These are phyloP conservation scores for Pythium scleroteichum DNA, from an alignment of 352 stramenopile species.

Conservation along the genomic window DNA sequence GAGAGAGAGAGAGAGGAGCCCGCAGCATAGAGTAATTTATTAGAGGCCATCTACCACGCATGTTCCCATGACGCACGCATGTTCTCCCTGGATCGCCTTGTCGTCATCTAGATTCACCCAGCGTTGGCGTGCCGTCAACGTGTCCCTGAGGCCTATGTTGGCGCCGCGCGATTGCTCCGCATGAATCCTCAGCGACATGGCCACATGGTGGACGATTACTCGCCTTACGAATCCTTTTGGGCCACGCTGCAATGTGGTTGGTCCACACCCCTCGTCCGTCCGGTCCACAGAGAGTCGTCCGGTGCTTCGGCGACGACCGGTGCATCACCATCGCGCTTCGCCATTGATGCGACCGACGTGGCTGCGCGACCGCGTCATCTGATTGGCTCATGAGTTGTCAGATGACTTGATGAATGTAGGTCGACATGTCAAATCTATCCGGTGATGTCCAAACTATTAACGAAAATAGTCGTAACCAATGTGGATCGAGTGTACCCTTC, in stretches of 20 bases:
- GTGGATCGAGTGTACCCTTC: neutral
- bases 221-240: slow-evolving; percentile 10
- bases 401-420: slow-evolving; percentile 8
- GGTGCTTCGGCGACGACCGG: slow-evolving; percentile 27
- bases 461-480: neutral
- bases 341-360: slow-evolving; percentile 24
- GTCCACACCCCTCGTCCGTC: neutral
- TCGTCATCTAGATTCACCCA: neutral
- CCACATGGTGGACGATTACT: neutral
- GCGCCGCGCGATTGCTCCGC: neutral
- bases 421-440: neutral
- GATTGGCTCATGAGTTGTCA: slow-evolving; percentile 18
- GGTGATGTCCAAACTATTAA: neutral
- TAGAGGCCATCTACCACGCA: slow-evolving; percentile 12
- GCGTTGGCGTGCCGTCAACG: neutral
- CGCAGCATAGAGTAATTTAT: slow-evolving; percentile 28
- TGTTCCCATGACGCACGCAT: too few relatives aligned
- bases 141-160: neutral
- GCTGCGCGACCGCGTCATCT: slow-evolving; percentile 12
- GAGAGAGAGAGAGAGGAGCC: too few relatives aligned
- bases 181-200: slow-evolving; percentile 7
- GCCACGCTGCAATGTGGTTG: slow-evolving; percentile 1
- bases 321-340: slow-evolving; percentile 30
- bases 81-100: neutral
- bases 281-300: slow-evolving; percentile 12